Evolutionary conservation across 2,329 filamentous ascomycete species (phyloP).

Genomic region (Byssochlamys sp.): DNA sequence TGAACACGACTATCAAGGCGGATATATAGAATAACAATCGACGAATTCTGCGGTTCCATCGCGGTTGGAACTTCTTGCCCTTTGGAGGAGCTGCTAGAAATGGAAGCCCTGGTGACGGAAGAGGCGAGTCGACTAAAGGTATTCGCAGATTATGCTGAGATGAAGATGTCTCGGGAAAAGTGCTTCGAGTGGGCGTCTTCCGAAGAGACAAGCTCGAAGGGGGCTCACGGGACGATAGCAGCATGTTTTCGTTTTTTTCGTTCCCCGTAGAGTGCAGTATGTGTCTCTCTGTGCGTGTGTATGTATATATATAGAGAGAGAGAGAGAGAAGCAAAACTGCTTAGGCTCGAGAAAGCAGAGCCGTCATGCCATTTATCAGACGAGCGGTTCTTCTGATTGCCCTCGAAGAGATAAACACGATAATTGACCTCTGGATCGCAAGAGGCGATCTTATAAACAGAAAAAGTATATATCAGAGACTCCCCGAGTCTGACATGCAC

Average conservation of each 20-base stretch:
- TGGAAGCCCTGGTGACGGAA: slow-evolving; percentile 61
- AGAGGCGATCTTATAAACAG: not conserved
- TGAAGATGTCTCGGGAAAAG: slow-evolving; percentile 10
- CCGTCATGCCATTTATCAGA: not conserved
- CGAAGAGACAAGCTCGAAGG: slow-evolving; percentile 18
- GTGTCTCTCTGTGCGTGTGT: too few relatives aligned
- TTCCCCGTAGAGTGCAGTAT: not conserved
- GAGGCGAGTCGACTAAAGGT: slow-evolving; percentile 57
- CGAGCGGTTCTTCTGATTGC: not conserved
- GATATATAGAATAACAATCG: slow-evolving; percentile 48
- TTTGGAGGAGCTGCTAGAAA: slow-evolving; percentile 56
- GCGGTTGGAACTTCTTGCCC: slow-evolving; percentile 50
- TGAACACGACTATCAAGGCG: slow-evolving; percentile 41
- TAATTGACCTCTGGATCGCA: not conserved
- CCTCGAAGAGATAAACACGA: not conserved
- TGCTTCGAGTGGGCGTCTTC: slow-evolving; percentile 10
- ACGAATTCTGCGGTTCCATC: slow-evolving; percentile 50
- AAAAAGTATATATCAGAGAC: not conserved
- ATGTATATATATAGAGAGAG: not conserved
- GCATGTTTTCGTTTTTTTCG: slow-evolving; percentile 13
- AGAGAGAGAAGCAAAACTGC: not conserved
- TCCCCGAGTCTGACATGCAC: not conserved
- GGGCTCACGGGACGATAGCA: slow-evolving; percentile 22
- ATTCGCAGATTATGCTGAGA: slow-evolving; percentile 52
- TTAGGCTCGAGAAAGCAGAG: not conserved